Conservation (phyloP, 2,329 filamentous ascomycete species). For the Ophiostoma quercus region DNA sequence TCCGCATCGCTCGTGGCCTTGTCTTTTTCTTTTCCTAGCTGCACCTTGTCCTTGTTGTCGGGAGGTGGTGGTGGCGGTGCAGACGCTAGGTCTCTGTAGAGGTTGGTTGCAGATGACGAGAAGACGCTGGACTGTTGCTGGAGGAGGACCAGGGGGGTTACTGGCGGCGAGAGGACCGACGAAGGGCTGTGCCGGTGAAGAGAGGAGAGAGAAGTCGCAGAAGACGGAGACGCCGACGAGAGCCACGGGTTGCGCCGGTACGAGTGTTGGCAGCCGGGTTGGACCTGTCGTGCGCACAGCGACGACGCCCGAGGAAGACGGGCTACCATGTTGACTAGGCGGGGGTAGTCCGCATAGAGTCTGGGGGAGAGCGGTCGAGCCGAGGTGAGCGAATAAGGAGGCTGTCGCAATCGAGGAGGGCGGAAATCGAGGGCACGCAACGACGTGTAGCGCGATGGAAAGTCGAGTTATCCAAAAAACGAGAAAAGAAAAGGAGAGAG, state of each 20-base stretch:
- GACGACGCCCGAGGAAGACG: constrained; percentile 25
- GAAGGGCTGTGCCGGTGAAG: not conserved
- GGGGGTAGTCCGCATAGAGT: not conserved
- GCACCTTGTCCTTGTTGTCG: not conserved
- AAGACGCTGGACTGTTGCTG: not conserved
- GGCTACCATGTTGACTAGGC: constrained; percentile 23
- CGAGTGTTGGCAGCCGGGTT: constrained; percentile 15
- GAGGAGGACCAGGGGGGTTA: not conserved
- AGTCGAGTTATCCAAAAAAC: not conserved
- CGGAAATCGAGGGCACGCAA: not conserved
- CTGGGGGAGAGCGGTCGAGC: not conserved
- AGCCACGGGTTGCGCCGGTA: not conserved
- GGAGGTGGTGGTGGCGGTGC: not conserved
- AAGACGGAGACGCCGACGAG: not conserved
- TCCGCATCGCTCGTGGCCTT: not conserved
- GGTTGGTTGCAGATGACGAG: not conserved
- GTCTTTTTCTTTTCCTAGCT: not conserved
- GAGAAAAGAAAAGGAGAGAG: not conserved
- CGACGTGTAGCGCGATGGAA: not conserved
- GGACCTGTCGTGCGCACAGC: constrained; percentile 23
- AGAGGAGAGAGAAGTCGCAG: constrained; percentile 17
- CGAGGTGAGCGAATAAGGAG: constrained; percentile 5
- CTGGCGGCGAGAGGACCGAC: not conserved
- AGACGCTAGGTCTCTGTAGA: constrained; percentile 6
- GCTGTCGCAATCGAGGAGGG: not conserved